Conservation (phyloP, 257 asterid genomes). For the Nicotiana benthamiana region DNA sequence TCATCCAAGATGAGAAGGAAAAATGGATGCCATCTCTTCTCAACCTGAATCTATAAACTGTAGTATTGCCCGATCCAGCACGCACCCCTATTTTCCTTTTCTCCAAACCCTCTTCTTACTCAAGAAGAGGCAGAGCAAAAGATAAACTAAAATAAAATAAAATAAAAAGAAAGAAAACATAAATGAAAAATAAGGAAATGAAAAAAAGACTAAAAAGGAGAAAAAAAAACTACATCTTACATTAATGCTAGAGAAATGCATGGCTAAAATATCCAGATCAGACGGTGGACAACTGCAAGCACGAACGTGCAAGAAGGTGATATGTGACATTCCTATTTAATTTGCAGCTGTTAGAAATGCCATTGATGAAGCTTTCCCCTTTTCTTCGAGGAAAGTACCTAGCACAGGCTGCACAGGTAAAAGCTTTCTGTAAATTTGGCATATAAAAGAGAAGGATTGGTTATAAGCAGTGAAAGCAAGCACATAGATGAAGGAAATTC, state of each 20-base stretch:
- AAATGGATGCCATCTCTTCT: not conserved
- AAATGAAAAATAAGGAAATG: not conserved
- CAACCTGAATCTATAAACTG: not conserved
- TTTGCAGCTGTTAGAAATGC: conserved; percentile 39
- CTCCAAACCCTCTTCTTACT: not conserved
- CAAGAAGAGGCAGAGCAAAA: not conserved
- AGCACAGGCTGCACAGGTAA: conserved; percentile 39
- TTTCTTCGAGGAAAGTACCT: conserved; percentile 41
- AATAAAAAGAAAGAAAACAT: not conserved
- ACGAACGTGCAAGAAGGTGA: not conserved
- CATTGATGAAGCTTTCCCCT: conserved; percentile 41
- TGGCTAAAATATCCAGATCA: not conserved
- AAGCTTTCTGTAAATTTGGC: not conserved
- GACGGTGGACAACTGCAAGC: not conserved
- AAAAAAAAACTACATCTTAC: not conserved
- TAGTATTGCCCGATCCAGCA: not conserved
- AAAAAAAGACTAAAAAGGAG: no score
- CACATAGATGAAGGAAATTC: not conserved
- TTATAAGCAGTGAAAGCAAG: not conserved
- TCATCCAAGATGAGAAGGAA: not conserved
- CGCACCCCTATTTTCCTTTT: not conserved
- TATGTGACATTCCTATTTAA: not conserved
- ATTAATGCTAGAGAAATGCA: not conserved
- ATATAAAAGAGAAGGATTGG: not conserved
- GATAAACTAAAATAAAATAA: not conserved